Evolutionary conservation across 768 basidiomycete genomes (phyloP), one percentile per base, ranked within the genome.

Genomic region (Rhodosporidiobolus sp.): DNA sequence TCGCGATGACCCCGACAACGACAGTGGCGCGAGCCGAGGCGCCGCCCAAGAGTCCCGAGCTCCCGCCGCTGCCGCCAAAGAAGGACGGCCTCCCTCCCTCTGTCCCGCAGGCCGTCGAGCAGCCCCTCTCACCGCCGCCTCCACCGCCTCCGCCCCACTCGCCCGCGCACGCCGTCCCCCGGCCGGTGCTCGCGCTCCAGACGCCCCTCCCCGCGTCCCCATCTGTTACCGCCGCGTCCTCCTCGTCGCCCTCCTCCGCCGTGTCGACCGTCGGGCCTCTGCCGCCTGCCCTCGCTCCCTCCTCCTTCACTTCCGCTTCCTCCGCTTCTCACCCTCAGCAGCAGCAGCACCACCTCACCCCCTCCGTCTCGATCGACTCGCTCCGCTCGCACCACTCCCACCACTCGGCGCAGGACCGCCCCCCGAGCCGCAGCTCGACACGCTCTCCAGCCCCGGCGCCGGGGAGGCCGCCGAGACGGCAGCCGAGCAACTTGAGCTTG

Each of bases 391-490:
- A 43, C 14, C 38, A 43, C 38, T 43, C 38, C 8, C 38, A 43
- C 14, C 38, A 43, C 38, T 43, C 38, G 8, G 38, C 38, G n/a
- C n/a, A n/a, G n/a, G n/a, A n/a, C n/a, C n/a, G 53, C 34, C 60
- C 58, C 2, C 50, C 58, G 6, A 43, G 35, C 45, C 67, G 61
- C 38, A 26, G 54, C 7, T 54, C 55, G 28, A 48, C 67, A 34
- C 67, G 46, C 14, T 24, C 61, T 9, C 61, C 61, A 28, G 43
- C 55, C 32, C 32, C 49, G 32, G 38, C 38, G 55, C 70, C 70
- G 34, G 50, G 55, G 0, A 43, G 70, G 0, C 70, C 70, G 20
- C 65, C 70, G n/a, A 24, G 70, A 2, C 14, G 70, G 10, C 26
- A 30, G 32, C 16, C 64, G 28, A 56, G 53, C 7, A 56, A 46